A percentile compares a stretch with the other conserved stretches of the same genome.
Evolutionary conservation across 768 basidiomycete species (phyloP).

Genomic region (Tulasnella sp.): DNA sequence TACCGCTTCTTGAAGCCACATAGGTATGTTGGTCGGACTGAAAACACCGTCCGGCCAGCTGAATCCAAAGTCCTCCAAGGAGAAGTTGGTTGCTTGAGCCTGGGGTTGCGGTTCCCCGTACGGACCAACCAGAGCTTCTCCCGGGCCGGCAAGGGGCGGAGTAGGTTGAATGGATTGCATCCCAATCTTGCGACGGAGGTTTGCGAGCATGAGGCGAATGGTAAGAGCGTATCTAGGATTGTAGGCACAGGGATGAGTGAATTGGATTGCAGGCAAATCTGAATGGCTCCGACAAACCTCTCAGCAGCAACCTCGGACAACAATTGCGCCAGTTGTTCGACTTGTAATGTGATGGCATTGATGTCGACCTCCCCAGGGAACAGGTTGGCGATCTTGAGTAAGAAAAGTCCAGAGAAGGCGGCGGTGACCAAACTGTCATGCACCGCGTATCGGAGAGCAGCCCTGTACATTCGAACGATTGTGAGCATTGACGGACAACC

Average conservation of each 20-base stretch:
- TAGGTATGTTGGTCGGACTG: slow-evolving; percentile 73
- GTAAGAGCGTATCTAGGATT: slow-evolving; percentile 70
- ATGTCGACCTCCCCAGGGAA: slow-evolving; percentile 83
- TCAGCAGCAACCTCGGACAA: slow-evolving; percentile 91
- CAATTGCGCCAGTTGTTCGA: slow-evolving; percentile 83
- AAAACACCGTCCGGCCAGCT: slow-evolving; percentile 57
- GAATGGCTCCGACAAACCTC: slow-evolving; percentile 42
- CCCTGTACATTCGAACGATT: slow-evolving; percentile 38
- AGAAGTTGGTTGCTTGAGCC: slow-evolving; percentile 34
- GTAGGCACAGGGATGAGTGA: background rate
- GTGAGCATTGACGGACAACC: background rate
- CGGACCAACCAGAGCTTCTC: slow-evolving; percentile 15
- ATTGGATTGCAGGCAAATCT: background rate
- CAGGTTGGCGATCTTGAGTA: slow-evolving; percentile 89
- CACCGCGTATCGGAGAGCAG: slow-evolving; percentile 84
- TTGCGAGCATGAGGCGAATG: slow-evolving; percentile 87
- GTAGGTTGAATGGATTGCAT: slow-evolving; percentile 20
- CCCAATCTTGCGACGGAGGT: slow-evolving; percentile 81
- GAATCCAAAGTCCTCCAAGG: slow-evolving; percentile 79
- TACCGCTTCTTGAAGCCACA: slow-evolving; percentile 89
- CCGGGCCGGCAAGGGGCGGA: slow-evolving; percentile 35
- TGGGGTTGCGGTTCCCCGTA: slow-evolving; percentile 19
- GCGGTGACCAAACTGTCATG: slow-evolving; percentile 89
- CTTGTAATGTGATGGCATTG: slow-evolving; percentile 65
- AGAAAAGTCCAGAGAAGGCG: slow-evolving; percentile 83